Base-by-base conservation (phyloP, 176 grass and related monocot species). In the Cocos nucifera region DNA sequence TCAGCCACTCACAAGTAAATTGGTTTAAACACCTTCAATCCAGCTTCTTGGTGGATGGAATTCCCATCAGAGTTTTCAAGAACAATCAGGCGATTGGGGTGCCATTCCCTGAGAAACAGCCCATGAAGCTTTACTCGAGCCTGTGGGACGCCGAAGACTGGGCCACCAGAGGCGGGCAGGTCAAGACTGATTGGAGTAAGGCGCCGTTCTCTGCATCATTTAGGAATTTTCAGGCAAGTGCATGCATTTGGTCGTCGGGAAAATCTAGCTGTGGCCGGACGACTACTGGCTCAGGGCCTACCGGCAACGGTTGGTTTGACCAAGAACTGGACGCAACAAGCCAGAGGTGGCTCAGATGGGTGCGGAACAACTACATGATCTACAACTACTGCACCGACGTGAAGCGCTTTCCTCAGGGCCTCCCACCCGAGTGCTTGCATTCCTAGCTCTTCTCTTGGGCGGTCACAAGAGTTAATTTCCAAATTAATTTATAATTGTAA, bases 361-460 rank as follows among this genome's bases (percentile, higher is more conserved):
- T 82, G 66, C 81, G 85, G 81, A 79, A 74, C 56, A 89, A 85
- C 71, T 89, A 82, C 58, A 95, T 95, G 89, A 79, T 89, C 59
- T 95, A 95, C 53, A 79, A 95, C 74, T 95, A 95, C 64, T 95
- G 89, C 59, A 57, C 61, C 0, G 89, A 95, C 56, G n/a, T 67
- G 63, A 88, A 85, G 54, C 68, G 89, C 0, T 82, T 80, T 60
- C 81, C 89, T 1, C 68, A 85, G 72, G 89, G 89, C 8, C 9
- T 80, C 0, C 89, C 89, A 0, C 78, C 62, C 0, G 89, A 89
- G 69, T 95, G 89, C 89, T 44, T 44, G 35, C 35, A 44, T 12
- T 44, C 35, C 35, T 44, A 44, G 21, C 21, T 21, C 21, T 44
- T 14, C 35, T 3, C 35, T 44, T 12, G 9, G 35, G 35, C 35